Base-by-base conservation (phyloP, 2,329 filamentous ascomycete species). In the Cercospora berteroae region DNA sequence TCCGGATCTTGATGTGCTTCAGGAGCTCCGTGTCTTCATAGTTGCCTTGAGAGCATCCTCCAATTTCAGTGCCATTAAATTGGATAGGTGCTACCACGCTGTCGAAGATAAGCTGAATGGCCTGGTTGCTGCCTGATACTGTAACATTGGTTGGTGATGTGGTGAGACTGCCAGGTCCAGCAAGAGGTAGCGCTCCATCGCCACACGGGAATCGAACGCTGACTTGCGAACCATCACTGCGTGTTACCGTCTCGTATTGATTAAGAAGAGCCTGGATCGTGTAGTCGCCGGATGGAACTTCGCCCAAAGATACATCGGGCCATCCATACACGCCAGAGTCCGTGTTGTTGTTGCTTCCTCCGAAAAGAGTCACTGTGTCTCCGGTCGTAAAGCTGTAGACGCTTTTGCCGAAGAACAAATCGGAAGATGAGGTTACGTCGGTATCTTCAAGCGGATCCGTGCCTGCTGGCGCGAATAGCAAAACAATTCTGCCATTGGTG, bases 11-110 rank as follows among this genome's bases (percentile, higher is more conserved):
- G 70, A 80, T 60, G 59, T 78, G 69, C 64, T 79, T 80, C 2
- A 80, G 62, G 4, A 66, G 66, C 6, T 75, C 71, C 0, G 74
- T 78, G 29, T 80, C 78, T 31, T 71, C 67, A 60, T 80, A 80
- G 63, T 80, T 80, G n/a, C 77, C 79, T 63, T 80, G 79, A 20
- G 73, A 68, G 67, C 79, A 80, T 3, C 77, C 77, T 1, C 79
- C 78, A 31, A 79, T 78, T 64, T 80, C 79, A 6, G 68, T 75
- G 3, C 78, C 78, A 16, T 68, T 72, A 62, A 77, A 76, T 0
- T 68, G 58, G n/a, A 73, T 69, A 3, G 66, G 20, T 1, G 70
- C 69, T 0, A 73, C 75, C 25, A 76, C 64, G 52, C 75, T 75
- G 64, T 74, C 74, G 69, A 80, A 78, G 7, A 65, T 68, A 27